Evolutionary conservation across 495 filamentous ascomycete genomes (phyloP).

Genomic region (Neurospora cerealis): DNA sequence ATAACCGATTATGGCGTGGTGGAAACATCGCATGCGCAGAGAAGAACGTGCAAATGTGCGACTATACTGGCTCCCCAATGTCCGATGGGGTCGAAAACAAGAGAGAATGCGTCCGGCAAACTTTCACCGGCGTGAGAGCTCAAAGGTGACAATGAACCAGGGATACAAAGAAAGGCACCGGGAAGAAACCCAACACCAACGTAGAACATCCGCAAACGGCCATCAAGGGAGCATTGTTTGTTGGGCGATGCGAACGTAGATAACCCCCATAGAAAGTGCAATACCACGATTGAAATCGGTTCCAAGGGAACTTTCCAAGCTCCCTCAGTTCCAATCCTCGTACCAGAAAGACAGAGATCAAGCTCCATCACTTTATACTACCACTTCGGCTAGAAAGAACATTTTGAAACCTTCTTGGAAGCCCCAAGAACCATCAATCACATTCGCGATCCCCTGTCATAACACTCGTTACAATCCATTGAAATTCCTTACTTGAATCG

Average conservation of each 20-base stretch:
- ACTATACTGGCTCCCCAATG: not conserved
- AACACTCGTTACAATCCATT: not conserved
- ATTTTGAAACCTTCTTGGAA: not conserved
- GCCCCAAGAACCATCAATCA: not conserved
- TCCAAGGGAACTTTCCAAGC: not conserved
- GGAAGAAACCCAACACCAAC: not conserved
- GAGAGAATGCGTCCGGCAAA: not conserved
- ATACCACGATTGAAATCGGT: not conserved
- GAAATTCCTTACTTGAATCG: not conserved
- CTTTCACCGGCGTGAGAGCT: not conserved
- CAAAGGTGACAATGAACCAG: not conserved
- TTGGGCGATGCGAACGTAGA: not conserved
- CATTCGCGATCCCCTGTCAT: not conserved
- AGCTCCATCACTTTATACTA: not conserved
- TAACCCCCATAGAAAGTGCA: not conserved
- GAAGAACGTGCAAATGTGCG: not conserved
- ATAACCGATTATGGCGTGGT: no score
- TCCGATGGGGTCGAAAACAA: not conserved
- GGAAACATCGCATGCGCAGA: not conserved
- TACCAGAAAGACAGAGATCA: not conserved
- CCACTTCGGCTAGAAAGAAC: not conserved
- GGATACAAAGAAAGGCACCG: not conserved
- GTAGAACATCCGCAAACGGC: not conserved
- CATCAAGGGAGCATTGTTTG: not conserved
- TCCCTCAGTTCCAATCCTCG: not conserved